Percentiles rank a stretch among this genome's conserved stretches.
These are phyloP conservation scores for Carex arenaria DNA, from an alignment of 202 grass and related monocot species.

Conservation along the genomic window DNA sequence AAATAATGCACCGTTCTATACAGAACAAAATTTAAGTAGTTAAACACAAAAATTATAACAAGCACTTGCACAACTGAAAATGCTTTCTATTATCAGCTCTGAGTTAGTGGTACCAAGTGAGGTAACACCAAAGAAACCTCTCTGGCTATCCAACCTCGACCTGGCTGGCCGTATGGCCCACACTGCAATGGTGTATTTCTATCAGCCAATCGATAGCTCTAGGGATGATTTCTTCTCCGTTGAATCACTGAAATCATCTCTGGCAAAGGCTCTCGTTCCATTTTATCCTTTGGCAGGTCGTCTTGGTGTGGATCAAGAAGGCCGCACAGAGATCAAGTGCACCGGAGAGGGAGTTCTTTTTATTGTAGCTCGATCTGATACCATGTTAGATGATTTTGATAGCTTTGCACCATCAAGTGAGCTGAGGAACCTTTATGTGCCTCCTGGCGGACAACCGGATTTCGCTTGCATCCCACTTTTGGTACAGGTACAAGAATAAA, in stretches of 20 bases:
- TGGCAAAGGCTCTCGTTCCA: constrained; percentile 33
- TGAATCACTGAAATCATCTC: constrained; percentile 24
- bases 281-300: constrained; percentile 62
- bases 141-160: constrained; percentile 55
- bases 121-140: constrained; percentile 30
- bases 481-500: background rate
- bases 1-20: no score
- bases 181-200: constrained; percentile 60
- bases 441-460: constrained; percentile 14
- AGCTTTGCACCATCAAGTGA: constrained; percentile 40
- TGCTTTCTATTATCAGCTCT: constrained; percentile 23
- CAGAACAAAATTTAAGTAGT: no score
- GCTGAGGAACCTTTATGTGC: constrained; percentile 42
- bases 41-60: background rate
- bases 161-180: constrained; percentile 31
- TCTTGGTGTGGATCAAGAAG: constrained; percentile 21
- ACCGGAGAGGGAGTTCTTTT: constrained; percentile 35
- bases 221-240: constrained; percentile 27
- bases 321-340: constrained; percentile 48
- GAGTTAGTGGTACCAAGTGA: constrained; percentile 45
- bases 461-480: constrained; percentile 31
- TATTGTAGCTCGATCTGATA: constrained; percentile 24
- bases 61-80: background rate
- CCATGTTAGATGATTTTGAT: constrained; percentile 33
- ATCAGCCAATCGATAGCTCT: background rate